Evolutionary conservation across 306 rosid species (phyloP), one percentile per base, ranked within the genome.

Genomic region (Ormosia semicastrata): DNA sequence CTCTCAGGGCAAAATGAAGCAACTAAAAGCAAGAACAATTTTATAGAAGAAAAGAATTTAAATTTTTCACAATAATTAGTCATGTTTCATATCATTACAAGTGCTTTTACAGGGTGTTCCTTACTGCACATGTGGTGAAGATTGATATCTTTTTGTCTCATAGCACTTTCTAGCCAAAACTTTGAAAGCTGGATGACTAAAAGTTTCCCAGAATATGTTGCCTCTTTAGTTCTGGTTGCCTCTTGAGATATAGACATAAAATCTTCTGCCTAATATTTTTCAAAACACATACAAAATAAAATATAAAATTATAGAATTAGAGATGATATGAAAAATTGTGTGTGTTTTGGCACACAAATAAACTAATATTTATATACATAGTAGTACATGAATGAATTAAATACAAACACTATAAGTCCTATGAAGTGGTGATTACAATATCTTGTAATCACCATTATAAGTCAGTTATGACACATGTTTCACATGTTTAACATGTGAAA

Each of bases 101-200:
- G 54, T 40, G 67, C 54, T 24, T 73, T 53, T 57, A 65, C 66
- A n/a, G 72, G 29, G 47, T 60, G 65, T 60, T 81, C 24, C 54
- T 71, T 62, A 54, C 40, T 24, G 79, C 53, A 59, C 64, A 36
- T 49, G 59, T 52, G 24, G 24, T 44, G 13, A 62, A 71, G 58
- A 50, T 54, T 60, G 33, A 47, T 58, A 60, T 62, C 40, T 50
- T 47, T 14, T 41, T 76, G 66, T 65, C 73, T 50, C 18, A n/a
- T n/a, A 69, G 60, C 37, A 41, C 76, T 46, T 79, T 57, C 24
- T 79, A 44, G 40, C 43, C 54, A 66, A 12, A 24, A 24, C 24
- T 66, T 71, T 17, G 32, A 34, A 33, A 71, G 44, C 73, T 13
- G 66, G 62, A 80, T 60, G 65, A 47, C 46, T 60, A 24, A 7